Percentiles rank a stretch among this genome's conserved stretches.
These are phyloP conservation scores for Brassica balearica DNA, from an alignment of 441 rosid genomes.

Conservation along the genomic window DNA sequence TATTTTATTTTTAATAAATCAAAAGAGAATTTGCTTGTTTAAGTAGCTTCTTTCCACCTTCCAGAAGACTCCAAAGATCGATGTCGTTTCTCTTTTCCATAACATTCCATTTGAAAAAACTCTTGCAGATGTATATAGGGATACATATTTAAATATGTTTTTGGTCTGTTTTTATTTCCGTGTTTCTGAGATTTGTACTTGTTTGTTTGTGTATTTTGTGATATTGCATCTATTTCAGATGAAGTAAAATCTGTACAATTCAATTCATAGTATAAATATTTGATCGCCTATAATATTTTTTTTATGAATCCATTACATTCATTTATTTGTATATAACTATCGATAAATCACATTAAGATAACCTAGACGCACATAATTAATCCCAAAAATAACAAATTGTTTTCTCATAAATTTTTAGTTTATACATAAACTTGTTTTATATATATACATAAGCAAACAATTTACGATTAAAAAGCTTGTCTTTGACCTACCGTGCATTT, in stretches of 20 bases:
- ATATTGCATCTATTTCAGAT: constrained; percentile 16
- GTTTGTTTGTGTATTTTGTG: constrained; percentile 22
- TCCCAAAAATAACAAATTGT: background rate
- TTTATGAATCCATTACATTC: background rate
- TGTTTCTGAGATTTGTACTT: constrained; percentile 27
- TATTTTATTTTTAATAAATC: background rate
- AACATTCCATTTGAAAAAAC: constrained; percentile 18
- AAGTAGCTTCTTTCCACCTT: constrained; percentile 41
- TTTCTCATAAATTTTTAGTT: background rate
- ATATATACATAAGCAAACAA: background rate
- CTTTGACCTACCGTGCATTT: constrained; percentile 32
- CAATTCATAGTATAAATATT: constrained; percentile 6
- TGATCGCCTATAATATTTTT: background rate
- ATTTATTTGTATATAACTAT: background rate
- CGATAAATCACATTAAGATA: background rate
- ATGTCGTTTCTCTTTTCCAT: constrained; percentile 37
- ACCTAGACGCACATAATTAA: background rate
- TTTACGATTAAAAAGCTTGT: constrained; percentile 2
- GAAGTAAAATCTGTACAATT: constrained; percentile 11
- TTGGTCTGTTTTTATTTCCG: background rate
- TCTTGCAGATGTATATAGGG: constrained; percentile 19
- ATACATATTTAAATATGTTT: background rate
- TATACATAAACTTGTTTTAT: background rate
- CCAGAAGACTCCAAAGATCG: constrained; percentile 44
- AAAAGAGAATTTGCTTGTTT: constrained; percentile 12